phyloP scores from a whole-genome alignment of 1,284 basidiomycete species.

The Heterobasidion irregulare region DNA sequence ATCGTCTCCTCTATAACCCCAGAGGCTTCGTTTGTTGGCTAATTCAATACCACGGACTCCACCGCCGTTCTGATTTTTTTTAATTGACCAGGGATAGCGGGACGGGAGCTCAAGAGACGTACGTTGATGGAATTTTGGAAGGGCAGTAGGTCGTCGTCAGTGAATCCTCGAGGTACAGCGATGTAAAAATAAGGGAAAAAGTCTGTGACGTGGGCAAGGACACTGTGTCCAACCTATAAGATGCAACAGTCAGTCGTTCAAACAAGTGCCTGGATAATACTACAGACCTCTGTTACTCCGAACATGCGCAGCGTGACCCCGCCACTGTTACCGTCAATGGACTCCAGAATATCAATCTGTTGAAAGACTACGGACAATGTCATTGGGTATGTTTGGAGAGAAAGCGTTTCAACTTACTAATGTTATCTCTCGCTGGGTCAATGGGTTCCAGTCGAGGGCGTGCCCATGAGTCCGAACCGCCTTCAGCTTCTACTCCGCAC shows the following conservation, averaged over 20 bases:
- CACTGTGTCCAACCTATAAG: constrained; percentile 73
- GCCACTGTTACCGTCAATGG: constrained; percentile 39
- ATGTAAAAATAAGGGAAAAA: constrained; percentile 92
- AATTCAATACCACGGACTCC: constrained; percentile 53
- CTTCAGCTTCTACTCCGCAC: constrained; percentile 46
- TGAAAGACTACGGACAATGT: constrained; percentile 62
- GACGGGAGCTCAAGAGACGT: constrained; percentile 19
- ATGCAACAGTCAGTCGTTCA: neutral
- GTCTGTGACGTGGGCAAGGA: constrained; percentile 72
- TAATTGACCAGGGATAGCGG: neutral
- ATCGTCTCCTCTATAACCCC: constrained; percentile 84
- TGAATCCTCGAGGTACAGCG: constrained; percentile 77
- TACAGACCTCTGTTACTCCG: constrained; percentile 74
- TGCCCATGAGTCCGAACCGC: constrained; percentile 72
- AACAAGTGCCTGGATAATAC: neutral
- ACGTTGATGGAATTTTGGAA: constrained; percentile 78
- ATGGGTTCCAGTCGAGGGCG: constrained; percentile 56
- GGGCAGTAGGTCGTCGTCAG: constrained; percentile 52
- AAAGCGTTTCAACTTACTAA: constrained; percentile 28
- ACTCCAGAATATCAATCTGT: constrained; percentile 87
- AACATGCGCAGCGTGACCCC: constrained; percentile 67
- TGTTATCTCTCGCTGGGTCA: constrained; percentile 52
- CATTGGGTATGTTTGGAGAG: too few species aligned
- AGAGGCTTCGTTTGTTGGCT: constrained; percentile 66
- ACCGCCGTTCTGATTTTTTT: constrained; percentile 24